Base-by-base conservation (phyloP, 1,284 basidiomycete species). In the Inonotus hispidus region DNA sequence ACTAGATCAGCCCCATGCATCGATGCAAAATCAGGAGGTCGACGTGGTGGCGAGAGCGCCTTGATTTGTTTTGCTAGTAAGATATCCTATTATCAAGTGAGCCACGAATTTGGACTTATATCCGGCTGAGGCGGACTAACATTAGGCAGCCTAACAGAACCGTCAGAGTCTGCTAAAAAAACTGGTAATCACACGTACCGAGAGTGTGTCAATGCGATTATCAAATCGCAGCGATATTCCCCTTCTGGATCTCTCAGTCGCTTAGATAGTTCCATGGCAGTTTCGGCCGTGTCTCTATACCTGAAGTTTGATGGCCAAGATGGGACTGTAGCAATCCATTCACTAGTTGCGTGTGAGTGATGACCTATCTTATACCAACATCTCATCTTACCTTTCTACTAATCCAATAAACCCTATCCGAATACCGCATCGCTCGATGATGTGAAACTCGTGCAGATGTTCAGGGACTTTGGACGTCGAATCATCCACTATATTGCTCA, bases 251-350 rank as follows among this genome's bases (percentile, higher is more conserved):
- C 87, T 8, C 92, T 82, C 4, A 95, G 79, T 49, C 80, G 75
- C 64, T 78, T 77, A 0, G 92, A 94, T 7, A 94, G 79, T 37
- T 82, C 77, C 13, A 82, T 67, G 1, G 83, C 87, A 1, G 81
- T 80, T 59, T 88, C 80, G 13, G 75, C 74, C 87, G 92, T 90
- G 41, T 87, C 82, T 56, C 75, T 79, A 70, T 89, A 89, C 56
- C 79, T 72, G 72, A 91, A 94, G 64, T 79, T 82, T 2, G 81
- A 64, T 0, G 92, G 92, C 88, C 92, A 94, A 1, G 88, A 84
- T 0, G 91, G 80, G 2, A 95, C 87, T 0, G 92, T 94, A 3
- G 82, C 81, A 59, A 94, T 93, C 92, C 92, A 95, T 69, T 92
- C 88, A 69, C 90, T 83, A 60, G 13, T 49, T 21, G 1, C 6